Evolutionary conservation across 768 basidiomycete species (phyloP).

Genomic region (Cystobasidium onofrii): DNA sequence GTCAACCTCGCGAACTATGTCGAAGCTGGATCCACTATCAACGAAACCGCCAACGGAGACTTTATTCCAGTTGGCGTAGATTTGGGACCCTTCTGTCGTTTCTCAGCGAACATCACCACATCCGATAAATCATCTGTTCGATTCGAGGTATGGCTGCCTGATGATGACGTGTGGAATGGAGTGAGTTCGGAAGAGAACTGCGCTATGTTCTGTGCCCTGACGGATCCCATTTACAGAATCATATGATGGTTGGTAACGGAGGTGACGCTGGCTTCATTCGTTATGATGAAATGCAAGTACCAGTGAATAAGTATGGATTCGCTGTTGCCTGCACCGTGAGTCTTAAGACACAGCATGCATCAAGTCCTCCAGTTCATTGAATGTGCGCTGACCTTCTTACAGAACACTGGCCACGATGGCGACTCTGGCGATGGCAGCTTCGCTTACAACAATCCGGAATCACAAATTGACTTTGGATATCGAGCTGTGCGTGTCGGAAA

Average conservation of each 20-base stretch:
- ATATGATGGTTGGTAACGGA: constrained; percentile 36
- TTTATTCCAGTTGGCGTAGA: constrained; percentile 29
- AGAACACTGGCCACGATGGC: constrained; percentile 24
- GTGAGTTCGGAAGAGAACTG: neutral
- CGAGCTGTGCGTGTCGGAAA: neutral
- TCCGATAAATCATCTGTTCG: constrained; percentile 27
- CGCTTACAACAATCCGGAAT: constrained; percentile 5
- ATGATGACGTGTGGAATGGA: constrained; percentile 26
- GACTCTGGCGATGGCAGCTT: constrained; percentile 33
- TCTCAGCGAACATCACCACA: constrained; percentile 38
- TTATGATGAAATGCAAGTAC: constrained; percentile 35
- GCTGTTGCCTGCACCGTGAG: constrained; percentile 10
- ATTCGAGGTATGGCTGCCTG: constrained; percentile 39
- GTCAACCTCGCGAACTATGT: constrained; percentile 32
- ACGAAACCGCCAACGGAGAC: constrained; percentile 10
- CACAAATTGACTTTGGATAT: constrained; percentile 5
- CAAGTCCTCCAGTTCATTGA: no score
- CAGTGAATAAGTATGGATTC: constrained; percentile 28
- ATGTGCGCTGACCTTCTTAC: no score
- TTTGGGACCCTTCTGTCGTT: constrained; percentile 37
- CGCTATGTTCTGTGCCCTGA: neutral
- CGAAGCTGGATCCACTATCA: constrained; percentile 18
- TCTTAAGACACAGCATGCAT: neutral
- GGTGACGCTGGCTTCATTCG: constrained; percentile 35
- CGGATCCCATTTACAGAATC: neutral